phyloP scores from a whole-genome alignment of 169 alveolate genomes.

The Eimeria maxima region DNA sequence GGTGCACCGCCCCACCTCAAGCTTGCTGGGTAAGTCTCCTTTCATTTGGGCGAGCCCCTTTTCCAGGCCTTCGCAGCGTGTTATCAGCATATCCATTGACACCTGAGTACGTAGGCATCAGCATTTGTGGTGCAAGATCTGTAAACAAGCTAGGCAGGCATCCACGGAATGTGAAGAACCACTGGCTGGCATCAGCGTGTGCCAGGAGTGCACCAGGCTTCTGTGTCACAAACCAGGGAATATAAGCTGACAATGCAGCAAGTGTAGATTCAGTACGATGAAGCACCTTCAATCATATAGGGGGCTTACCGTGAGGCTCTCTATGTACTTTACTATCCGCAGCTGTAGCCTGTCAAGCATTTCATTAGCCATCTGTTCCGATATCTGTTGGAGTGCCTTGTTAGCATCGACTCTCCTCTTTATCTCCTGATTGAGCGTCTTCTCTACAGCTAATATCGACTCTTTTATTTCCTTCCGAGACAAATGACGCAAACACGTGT shows the following conservation, averaged over 20 bases:
- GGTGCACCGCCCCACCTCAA: conserved; percentile 68
- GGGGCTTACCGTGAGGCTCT: conserved; percentile 79
- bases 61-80: conserved; percentile 84
- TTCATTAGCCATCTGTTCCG: conserved; percentile 85
- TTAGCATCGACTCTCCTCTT: conserved; percentile 83
- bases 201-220: background rate
- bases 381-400: conserved; percentile 79
- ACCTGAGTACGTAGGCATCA: conserved; percentile 14
- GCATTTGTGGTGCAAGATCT: background rate
- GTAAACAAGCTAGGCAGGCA: background rate
- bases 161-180: background rate
- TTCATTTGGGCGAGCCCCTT: conserved; percentile 83
- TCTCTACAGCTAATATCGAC: conserved; percentile 75
- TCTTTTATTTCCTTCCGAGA: conserved; percentile 78
- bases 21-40: conserved; percentile 84
- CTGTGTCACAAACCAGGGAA: background rate
- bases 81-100: conserved; percentile 77
- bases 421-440: conserved; percentile 83
- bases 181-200: background rate
- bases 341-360: conserved; percentile 84
- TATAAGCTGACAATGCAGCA: background rate
- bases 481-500: background rate
- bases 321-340: conserved; percentile 78
- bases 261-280: background rate
- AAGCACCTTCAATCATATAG: background rate